Evolutionary conservation across 2,329 filamentous ascomycete genomes (phyloP).

Genomic region (Amphichorda felina): DNA sequence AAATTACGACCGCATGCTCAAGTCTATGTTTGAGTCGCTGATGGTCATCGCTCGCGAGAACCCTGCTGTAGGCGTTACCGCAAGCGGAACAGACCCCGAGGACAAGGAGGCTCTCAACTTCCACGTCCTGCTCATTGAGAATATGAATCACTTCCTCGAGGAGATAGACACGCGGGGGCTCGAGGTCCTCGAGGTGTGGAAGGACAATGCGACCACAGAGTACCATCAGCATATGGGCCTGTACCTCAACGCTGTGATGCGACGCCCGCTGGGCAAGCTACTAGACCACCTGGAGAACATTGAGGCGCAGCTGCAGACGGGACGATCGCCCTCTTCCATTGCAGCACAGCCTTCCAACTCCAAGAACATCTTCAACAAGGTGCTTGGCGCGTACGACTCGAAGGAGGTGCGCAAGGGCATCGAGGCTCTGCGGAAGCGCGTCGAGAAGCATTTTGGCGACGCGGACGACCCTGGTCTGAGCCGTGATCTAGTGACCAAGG

Average conservation of each 20-base stretch:
- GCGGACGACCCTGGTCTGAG: conserved; percentile 63
- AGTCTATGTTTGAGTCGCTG: conserved; percentile 93
- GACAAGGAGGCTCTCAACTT: conserved; percentile 97
- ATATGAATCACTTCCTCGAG: conserved; percentile 96
- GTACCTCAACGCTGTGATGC: conserved; percentile 81
- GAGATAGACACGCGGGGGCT: conserved; percentile 70
- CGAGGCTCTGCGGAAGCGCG: conserved; percentile 75
- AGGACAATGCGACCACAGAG: conserved; percentile 63
- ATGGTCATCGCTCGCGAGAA: conserved; percentile 81
- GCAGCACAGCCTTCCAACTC: conserved; percentile 74
- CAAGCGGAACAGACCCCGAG: conserved; percentile 46
- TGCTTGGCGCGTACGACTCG: conserved; percentile 66
- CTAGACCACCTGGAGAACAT: conserved; percentile 87
- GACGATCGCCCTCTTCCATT: conserved; percentile 50
- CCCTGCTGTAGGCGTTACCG: conserved; percentile 32
- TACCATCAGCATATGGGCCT: conserved; percentile 77
- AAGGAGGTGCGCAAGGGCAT: conserved; percentile 87
- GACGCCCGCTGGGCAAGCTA: conserved; percentile 78
- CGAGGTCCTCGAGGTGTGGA: conserved; percentile 73
- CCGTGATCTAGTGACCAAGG: conserved; percentile 42
- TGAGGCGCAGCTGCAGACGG: conserved; percentile 55
- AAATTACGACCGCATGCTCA: conserved; percentile 80
- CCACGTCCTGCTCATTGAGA: conserved; percentile 93
- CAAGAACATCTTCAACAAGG: conserved; percentile 73
- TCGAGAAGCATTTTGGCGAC: conserved; percentile 96